phyloP scores from a whole-genome alignment of 768 basidiomycete genomes.

The Rubroboletus satanas region DNA sequence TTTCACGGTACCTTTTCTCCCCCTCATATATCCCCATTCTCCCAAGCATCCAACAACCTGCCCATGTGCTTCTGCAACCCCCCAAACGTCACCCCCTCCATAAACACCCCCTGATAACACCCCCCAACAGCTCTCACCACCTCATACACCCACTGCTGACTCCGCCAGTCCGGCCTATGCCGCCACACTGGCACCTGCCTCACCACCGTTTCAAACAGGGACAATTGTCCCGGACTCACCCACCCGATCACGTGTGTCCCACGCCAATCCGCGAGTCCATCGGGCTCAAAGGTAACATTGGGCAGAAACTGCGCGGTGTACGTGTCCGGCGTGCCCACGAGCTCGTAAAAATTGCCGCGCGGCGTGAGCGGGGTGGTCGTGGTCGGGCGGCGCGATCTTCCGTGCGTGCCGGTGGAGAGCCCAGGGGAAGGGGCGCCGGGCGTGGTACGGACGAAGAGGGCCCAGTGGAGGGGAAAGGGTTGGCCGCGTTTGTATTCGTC shows the following conservation, averaged over 20 bases:
- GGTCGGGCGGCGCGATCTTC: neutral
- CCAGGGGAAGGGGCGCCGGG: neutral
- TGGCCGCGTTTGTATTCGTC: constrained; percentile 7
- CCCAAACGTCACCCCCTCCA: constrained; percentile 12
- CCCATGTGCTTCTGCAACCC: constrained; percentile 25
- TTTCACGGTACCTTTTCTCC: neutral
- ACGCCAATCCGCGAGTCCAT: constrained; percentile 20
- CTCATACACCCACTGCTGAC: constrained; percentile 29
- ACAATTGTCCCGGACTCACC: constrained; percentile 11
- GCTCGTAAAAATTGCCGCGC: constrained; percentile 27
- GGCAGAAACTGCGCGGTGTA: constrained; percentile 16
- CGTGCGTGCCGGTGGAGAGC: neutral
- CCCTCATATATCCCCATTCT: constrained; percentile 25
- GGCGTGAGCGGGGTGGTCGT: neutral
- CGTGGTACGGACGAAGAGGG: constrained; percentile 27
- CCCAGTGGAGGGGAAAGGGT: constrained; percentile 25
- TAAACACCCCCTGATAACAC: constrained; percentile 6
- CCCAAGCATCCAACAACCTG: constrained; percentile 29
- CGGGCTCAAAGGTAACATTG: constrained; percentile 5
- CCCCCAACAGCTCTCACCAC: constrained; percentile 7
- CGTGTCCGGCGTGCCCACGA: constrained; percentile 25
- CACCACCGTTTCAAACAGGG: constrained; percentile 14
- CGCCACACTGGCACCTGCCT: constrained; percentile 19
- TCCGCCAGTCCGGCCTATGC: constrained; percentile 19
- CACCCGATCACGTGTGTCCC: constrained; percentile 25